Evolutionary conservation across 768 basidiomycete genomes (phyloP).

Genomic region (Naganishia vishniacii): DNA sequence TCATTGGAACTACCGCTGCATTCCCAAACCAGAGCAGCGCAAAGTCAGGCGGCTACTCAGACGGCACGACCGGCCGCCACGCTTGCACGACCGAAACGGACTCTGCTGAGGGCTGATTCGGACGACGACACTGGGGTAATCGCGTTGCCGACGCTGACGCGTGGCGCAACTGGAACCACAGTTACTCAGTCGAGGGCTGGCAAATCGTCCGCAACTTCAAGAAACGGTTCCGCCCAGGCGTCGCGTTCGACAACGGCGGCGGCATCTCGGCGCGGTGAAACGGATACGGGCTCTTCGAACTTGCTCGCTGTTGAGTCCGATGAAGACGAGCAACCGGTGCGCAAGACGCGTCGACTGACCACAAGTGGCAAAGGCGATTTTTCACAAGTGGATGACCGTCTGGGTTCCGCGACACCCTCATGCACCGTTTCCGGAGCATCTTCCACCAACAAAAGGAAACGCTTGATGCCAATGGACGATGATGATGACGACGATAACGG

Average conservation of each 20-base stretch:
- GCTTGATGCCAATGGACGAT: constrained; percentile 14
- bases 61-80: constrained; percentile 1
- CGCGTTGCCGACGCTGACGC: not conserved
- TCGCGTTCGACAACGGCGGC: not conserved
- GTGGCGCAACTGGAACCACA: constrained; percentile 6
- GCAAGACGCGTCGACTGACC: not conserved
- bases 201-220: not conserved
- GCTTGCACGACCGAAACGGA: constrained; percentile 6
- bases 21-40: not conserved
- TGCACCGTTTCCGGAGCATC: not conserved
- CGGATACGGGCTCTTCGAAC: not conserved
- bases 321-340: constrained; percentile 10
- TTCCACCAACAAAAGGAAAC: constrained; percentile 11
- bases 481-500: constrained; percentile 11
- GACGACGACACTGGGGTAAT: constrained; percentile 17
- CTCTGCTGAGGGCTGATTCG: constrained; percentile 21
- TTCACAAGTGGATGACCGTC: constrained; percentile 16
- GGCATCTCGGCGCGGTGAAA: not conserved
- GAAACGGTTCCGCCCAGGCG: not conserved
- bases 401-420: constrained; percentile 5
- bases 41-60: constrained; percentile 17
- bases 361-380: not conserved
- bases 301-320: constrained; percentile 1
- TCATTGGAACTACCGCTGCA: not conserved
- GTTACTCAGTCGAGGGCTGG: not conserved